Evolutionary conservation across 1,284 basidiomycete species (phyloP), one percentile per base, ranked within the genome.

Genomic region (Golubevia sp.): DNA sequence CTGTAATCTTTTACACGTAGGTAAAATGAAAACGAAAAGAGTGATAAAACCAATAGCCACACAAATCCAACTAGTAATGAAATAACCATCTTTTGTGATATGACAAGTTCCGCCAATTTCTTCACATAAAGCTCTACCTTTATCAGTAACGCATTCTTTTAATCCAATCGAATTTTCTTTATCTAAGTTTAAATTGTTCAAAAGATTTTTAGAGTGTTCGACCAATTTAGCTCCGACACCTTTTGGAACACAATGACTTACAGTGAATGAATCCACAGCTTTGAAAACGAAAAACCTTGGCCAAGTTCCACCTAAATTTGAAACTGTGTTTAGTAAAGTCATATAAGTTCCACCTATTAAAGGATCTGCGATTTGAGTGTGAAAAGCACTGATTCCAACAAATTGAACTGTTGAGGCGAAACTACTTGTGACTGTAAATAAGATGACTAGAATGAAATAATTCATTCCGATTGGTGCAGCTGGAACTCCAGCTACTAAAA

Each of bases 291-390:
- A 78, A 60, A 74, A 79, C 30, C 79, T 64, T 3, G 80, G 80
- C 80, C 80, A 83, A 2, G 80, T 83, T 0, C 80, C 80, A 52
- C 80, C 80, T 25, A 83, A 66, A 62, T 83, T 83, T 23, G 76
- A 78, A 24, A 83, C 74, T 23, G 80, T 83, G 56, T 81, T 82
- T 58, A 83, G 70, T 51, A 83, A 67, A 26, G 80, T 82, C 78
- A 82, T 81, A 67, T 82, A 82, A 1, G 80, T 82, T 44, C 80
- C 80, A 2, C 80, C 80, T 56, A 83, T 83, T 8, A 82, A 49
- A 15, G 80, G 80, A 58, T 83, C 80, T 7, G 80, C 79, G 59
- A 83, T 80, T 55, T 80, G 80, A 0, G 80, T 83, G 58, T 83
- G 79, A 68, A 79, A 83, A 1, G 80, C 80, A 0, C 75, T 68